phyloP scores from a whole-genome alignment of 169 alveolate species.

The Plasmodium chabaudi region DNA sequence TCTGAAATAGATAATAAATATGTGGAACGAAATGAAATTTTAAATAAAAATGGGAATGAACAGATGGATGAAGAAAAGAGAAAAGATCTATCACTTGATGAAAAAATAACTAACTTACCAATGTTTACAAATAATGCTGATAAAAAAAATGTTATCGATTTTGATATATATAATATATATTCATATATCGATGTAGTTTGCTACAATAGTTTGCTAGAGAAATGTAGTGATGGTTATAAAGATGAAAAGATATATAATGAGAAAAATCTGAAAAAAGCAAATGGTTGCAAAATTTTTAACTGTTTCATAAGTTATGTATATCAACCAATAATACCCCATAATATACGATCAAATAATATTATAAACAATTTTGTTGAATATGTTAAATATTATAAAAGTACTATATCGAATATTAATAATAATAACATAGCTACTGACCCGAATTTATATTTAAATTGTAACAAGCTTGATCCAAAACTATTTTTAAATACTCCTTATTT shows the following conservation, averaged over 20 bases:
- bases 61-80: not conserved
- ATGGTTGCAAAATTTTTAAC: slow-evolving; percentile 14
- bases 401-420: not conserved
- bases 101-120: not conserved
- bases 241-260: not conserved
- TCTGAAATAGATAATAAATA: not conserved
- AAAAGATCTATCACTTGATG: too few relatives aligned
- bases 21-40: not conserved
- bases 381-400: slow-evolving; percentile 49
- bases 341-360: slow-evolving; percentile 60
- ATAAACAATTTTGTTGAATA: slow-evolving; percentile 44
- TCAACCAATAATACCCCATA: slow-evolving; percentile 67
- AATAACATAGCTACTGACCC: slow-evolving; percentile 12
- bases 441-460: slow-evolving; percentile 54
- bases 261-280: not conserved
- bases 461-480: slow-evolving; percentile 28
- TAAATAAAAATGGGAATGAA: not conserved
- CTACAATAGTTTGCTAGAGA: slow-evolving; percentile 20
- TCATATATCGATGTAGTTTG: slow-evolving; percentile 59
- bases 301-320: slow-evolving; percentile 40
- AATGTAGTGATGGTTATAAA: not conserved
- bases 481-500: slow-evolving; percentile 31
- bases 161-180: slow-evolving; percentile 37
- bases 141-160: not conserved
- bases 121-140: not conserved